Evolutionary conservation across 345 rosid species (phyloP), one percentile per base, ranked within the genome.

Genomic region (Conringia planisiliqua): DNA sequence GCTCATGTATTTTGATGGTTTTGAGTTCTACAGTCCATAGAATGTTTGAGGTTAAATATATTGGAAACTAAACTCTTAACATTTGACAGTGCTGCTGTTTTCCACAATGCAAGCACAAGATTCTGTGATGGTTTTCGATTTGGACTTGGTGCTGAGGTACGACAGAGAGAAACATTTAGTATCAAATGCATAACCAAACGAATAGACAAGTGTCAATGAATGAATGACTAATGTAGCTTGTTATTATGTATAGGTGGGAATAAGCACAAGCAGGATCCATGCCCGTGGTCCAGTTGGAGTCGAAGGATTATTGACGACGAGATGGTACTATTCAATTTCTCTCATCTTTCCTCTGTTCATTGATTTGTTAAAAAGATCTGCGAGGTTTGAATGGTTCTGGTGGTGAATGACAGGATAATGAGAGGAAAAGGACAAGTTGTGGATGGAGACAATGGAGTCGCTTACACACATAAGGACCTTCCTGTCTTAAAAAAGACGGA

Each of bases 281-380:
- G 99, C 99, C 46, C 97, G 99, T 7, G 99, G 99, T 62, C 98
- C 99, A 40, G 99, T 96, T 3, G 99, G 98, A 52, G 98, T 96
- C 20, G 99, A 90, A 83, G 99, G 99, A 65, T 64, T 96, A 80
- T 70, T 96, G 71, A 96, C 99, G 6, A 96, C 98, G 22, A 79
- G 89, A 92, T 96, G 99, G 99, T 96, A 88, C 63, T 14, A 50
- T 38, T 20, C 50, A 51, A 22, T 42, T 24, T 61, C 4, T 36
- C 18, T 51, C 46, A 8, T 46, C 10, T 52, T 33, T 62, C 26
- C 68, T 4, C 10, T 42, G 68, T 43, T 52, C 57, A 43, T 50
- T 52, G 78, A 27, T 16, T 43, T 22, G 51, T 42, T 24, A 55
- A 55, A 70, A 22, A 33, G 24, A 24, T 20, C 14, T 56, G 43